A percentile compares a stretch with the other conserved stretches of the same genome.
Conservation (phyloP, 2,329 filamentous ascomycete genomes). For the Harringtonia lauricola region DNA sequence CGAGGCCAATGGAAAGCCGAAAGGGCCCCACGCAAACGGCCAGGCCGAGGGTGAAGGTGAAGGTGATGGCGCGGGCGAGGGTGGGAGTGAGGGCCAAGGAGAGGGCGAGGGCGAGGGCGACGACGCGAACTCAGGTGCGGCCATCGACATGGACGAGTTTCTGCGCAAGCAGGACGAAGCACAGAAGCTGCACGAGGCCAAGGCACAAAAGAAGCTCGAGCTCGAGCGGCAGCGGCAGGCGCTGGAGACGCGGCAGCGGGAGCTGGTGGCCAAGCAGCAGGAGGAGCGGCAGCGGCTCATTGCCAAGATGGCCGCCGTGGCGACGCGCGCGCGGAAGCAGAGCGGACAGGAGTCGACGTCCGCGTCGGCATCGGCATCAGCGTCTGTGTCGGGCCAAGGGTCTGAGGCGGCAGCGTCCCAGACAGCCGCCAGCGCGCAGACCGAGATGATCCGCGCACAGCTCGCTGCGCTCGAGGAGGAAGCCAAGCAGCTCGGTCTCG, state of each 20-base stretch:
- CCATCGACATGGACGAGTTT: slow-evolving; percentile 61
- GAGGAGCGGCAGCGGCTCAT: slow-evolving; percentile 53
- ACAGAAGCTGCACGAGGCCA: slow-evolving; percentile 58
- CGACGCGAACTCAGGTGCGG: slow-evolving; percentile 27
- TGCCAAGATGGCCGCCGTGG: slow-evolving; percentile 43
- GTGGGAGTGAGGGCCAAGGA: neutral
- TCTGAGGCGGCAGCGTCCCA: neutral
- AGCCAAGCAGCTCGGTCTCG: slow-evolving; percentile 57
- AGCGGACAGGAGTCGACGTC: neutral
- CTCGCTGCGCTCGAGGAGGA: slow-evolving; percentile 64
- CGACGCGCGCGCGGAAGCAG: slow-evolving; percentile 1
- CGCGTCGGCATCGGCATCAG: too few relatives aligned
- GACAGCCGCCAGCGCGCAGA: slow-evolving; percentile 29
- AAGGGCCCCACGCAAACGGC: neutral
- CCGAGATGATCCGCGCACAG: slow-evolving; percentile 57
- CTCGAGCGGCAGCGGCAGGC: slow-evolving; percentile 48
- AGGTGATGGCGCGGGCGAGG: neutral
- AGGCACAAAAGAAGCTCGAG: slow-evolving; percentile 49
- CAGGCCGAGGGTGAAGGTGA: neutral
- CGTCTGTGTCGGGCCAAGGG: too few relatives aligned
- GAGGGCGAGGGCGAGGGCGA: slow-evolving; percentile 7
- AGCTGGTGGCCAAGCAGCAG: slow-evolving; percentile 50
- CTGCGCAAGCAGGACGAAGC: slow-evolving; percentile 58
- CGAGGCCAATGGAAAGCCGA: slow-evolving; percentile 19
- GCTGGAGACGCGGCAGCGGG: slow-evolving; percentile 52